phyloP scores from a whole-genome alignment of 306 rosid genomes.

The Astragalus membranaceus region DNA sequence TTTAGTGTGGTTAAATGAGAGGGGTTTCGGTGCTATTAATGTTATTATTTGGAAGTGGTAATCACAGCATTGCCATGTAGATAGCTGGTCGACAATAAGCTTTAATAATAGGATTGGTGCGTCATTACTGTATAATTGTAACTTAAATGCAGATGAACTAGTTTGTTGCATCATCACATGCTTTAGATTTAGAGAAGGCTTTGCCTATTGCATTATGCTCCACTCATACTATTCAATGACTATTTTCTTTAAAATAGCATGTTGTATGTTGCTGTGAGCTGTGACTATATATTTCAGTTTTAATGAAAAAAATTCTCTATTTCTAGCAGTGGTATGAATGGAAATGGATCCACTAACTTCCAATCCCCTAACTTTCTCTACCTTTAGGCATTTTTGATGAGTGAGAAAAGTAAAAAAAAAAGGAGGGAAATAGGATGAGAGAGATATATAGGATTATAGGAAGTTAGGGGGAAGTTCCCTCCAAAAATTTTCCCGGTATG shows the following conservation, averaged over 20 bases:
- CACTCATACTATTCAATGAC: not conserved
- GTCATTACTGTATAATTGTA: constrained; percentile 10
- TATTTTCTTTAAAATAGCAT: not conserved
- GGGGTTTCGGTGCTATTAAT: constrained; percentile 22
- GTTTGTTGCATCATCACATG: not conserved
- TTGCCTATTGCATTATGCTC: not conserved
- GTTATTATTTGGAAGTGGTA: constrained; percentile 16
- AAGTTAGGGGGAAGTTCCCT: no score
- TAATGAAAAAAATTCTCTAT: not conserved
- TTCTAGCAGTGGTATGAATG: not conserved
- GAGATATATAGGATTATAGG: no score
- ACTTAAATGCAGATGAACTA: constrained; percentile 13
- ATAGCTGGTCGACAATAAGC: constrained; percentile 30
- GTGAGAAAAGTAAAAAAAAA: no score
- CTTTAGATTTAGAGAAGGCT: not conserved
- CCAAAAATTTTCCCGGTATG: no score
- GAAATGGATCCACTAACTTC: no score
- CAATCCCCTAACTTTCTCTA: no score
- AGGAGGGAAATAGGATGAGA: no score
- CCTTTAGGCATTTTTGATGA: no score
- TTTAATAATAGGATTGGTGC: constrained; percentile 24
- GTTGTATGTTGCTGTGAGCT: constrained; percentile 9
- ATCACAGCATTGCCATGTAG: constrained; percentile 13
- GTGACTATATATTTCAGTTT: not conserved
- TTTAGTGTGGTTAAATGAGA: constrained; percentile 8